phyloP scores from a whole-genome alignment of 169 alveolate species.

The Cardiosporidium cionae region DNA sequence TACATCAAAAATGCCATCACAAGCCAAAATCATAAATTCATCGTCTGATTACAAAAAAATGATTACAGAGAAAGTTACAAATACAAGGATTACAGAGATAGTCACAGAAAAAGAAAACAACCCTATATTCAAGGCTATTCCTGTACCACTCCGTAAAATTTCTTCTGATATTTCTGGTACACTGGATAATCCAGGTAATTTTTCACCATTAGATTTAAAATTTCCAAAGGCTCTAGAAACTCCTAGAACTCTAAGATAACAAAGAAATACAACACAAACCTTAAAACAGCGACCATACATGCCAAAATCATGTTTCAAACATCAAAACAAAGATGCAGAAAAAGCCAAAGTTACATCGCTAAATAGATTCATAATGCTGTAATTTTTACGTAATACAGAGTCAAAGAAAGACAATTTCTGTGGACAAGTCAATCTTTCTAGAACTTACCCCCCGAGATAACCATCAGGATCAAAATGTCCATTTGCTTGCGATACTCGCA shows the following conservation, averaged over 20 bases:
- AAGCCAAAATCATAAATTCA: constrained; percentile 45
- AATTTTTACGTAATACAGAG: neutral
- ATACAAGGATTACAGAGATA: too few species aligned
- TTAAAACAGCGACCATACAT: neutral
- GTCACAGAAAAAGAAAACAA: too few species aligned
- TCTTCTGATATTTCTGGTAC: constrained; percentile 48
- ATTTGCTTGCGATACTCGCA: constrained; percentile 31
- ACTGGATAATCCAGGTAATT: constrained; percentile 44
- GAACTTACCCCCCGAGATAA: neutral
- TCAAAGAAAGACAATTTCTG: neutral
- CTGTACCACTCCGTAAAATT: constrained; percentile 29
- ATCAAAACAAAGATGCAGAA: neutral
- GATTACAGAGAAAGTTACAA: neutral
- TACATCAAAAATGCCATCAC: constrained; percentile 42
- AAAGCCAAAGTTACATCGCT: neutral
- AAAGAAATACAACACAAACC: neutral
- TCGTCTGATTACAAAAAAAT: constrained; percentile 33
- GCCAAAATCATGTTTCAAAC: neutral
- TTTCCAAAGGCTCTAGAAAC: constrained; percentile 50
- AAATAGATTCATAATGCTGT: neutral
- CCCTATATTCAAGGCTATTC: too few species aligned
- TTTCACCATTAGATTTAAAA: constrained; percentile 37
- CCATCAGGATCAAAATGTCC: constrained; percentile 46
- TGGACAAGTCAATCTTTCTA: neutral
- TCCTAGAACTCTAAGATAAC: constrained; percentile 30